phyloP scores from a whole-genome alignment of 345 rosid species.

The Syzygium oleosum region DNA sequence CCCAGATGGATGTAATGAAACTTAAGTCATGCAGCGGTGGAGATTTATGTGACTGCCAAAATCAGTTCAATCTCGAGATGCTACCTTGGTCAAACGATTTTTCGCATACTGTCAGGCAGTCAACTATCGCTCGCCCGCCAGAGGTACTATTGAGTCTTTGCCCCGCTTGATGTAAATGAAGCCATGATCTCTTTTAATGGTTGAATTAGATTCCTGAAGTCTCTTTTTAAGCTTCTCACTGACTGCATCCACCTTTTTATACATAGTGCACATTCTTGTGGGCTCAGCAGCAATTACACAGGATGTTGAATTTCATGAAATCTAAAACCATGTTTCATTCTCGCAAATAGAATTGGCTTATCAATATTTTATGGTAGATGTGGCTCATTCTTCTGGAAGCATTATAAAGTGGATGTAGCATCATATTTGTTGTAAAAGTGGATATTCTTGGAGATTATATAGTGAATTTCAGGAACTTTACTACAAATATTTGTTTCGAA shows the following conservation, averaged over 20 bases:
- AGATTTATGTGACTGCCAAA: constrained; percentile 60
- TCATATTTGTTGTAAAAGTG: background rate
- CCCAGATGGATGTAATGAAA: constrained; percentile 42
- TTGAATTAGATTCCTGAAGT: background rate
- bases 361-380: background rate
- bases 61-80: constrained; percentile 22
- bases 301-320: background rate
- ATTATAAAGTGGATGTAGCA: background rate
- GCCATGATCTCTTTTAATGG: background rate
- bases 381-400: background rate
- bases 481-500: background rate
- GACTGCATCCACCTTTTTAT: background rate
- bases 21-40: constrained; percentile 40
- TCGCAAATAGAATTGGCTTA: background rate
- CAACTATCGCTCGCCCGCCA: constrained; percentile 57
- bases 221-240: background rate
- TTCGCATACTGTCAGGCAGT: constrained; percentile 46
- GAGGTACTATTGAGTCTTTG: constrained; percentile 31
- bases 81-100: constrained; percentile 73
- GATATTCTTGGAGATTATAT: background rate
- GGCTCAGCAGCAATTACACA: background rate
- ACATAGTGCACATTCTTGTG: background rate
- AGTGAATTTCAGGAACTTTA: background rate
- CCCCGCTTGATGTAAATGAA: background rate
- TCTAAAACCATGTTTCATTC: background rate